These are phyloP conservation scores for Ceriops zippeliana DNA, from an alignment of 345 rosid species.

Conservation along the genomic window DNA sequence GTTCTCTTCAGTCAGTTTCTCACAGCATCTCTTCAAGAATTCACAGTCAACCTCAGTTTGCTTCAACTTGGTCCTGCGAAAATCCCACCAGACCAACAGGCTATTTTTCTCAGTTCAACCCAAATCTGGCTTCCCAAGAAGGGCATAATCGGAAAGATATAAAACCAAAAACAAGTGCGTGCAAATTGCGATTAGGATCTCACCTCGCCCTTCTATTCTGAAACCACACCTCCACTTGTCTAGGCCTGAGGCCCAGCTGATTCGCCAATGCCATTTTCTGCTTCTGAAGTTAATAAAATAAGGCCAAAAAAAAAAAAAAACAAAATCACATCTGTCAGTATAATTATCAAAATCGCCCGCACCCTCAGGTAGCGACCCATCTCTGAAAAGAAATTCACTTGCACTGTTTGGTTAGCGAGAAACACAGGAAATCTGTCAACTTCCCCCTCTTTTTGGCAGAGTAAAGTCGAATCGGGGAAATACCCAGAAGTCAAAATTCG, in stretches of 20 bases:
- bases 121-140: not conserved
- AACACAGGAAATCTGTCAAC: not conserved
- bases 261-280: conserved; percentile 78
- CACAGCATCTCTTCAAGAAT: conserved; percentile 87
- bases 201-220: conserved; percentile 40
- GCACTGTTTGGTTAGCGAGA: conserved; percentile 16
- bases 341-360: conserved; percentile 18
- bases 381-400: not conserved
- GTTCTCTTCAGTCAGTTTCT: conserved; percentile 93
- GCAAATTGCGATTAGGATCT: conserved; percentile 5
- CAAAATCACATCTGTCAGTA: not conserved
- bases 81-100: not conserved
- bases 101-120: not conserved
- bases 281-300: conserved; percentile 45
- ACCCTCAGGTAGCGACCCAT: no score
- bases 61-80: conserved; percentile 84
- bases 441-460: not conserved
- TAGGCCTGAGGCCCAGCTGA: conserved; percentile 28
- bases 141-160: not conserved
- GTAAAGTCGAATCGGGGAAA: not conserved
- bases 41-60: conserved; percentile 99
- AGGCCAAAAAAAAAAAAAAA: no score
- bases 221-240: conserved; percentile 42
- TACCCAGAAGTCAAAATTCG: not conserved
- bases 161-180: conserved; percentile 8